Conservation (phyloP, 2,329 filamentous ascomycete genomes). For the Alternaria consortialis region DNA sequence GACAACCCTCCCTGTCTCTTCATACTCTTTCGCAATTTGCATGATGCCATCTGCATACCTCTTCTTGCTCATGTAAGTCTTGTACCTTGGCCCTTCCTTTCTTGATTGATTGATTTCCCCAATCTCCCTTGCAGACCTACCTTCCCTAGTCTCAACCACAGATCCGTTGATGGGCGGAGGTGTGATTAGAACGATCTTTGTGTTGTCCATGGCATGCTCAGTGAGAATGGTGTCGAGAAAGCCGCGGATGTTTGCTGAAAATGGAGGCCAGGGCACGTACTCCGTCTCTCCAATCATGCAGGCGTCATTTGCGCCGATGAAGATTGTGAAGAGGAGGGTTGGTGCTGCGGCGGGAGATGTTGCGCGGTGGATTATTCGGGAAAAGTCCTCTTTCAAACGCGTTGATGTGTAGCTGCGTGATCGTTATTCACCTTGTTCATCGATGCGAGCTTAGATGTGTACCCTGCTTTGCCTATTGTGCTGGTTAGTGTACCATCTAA, state of each 20-base stretch:
- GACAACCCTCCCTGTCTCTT: constrained; percentile 43
- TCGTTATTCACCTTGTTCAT: neutral
- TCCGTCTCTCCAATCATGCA: constrained; percentile 36
- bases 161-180: constrained; percentile 50
- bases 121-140: constrained; percentile 8
- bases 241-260: constrained; percentile 47
- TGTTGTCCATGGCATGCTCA: constrained; percentile 38
- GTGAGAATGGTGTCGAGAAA: constrained; percentile 49
- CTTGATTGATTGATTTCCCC: constrained; percentile 13
- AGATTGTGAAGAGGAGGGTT: constrained; percentile 53
- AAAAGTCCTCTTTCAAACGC: constrained; percentile 34
- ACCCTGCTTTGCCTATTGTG: constrained; percentile 36
- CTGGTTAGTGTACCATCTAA: neutral
- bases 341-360: constrained; percentile 27
- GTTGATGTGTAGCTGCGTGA: constrained; percentile 40
- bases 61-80: constrained; percentile 51
- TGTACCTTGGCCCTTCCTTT: constrained; percentile 34
- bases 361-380: constrained; percentile 31
- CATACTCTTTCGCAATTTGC: constrained; percentile 47
- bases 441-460: neutral
- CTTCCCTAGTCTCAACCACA: constrained; percentile 1
- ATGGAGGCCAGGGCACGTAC: constrained; percentile 45
- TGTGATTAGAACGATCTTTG: constrained; percentile 51
- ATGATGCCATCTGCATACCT: constrained; percentile 51
- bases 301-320: constrained; percentile 53